phyloP scores from a whole-genome alignment of 371 early-diverging fungal species.

The Chytridium lagenaria region DNA sequence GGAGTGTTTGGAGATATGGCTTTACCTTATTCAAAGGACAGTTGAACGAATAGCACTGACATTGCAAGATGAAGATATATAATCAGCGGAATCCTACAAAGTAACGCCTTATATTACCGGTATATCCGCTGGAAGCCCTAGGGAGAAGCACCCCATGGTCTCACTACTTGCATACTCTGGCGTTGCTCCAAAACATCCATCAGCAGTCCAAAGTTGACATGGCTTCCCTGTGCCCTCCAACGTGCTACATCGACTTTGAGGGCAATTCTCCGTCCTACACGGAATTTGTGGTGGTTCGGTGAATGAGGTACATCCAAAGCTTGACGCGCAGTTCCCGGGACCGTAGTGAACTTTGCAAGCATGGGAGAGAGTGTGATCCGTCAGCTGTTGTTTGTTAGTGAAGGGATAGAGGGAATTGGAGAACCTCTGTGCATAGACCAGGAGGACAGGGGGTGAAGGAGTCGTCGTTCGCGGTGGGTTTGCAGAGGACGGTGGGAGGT shows the following conservation, averaged over 20 bases:
- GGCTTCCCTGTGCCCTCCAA: too few relatives aligned
- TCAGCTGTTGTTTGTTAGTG: too few relatives aligned
- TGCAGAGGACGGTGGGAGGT: neutral
- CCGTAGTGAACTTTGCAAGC: neutral
- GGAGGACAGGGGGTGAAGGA: slow-evolving; percentile 3
- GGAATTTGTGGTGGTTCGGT: neutral
- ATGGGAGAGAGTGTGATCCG: neutral
- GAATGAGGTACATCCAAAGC: neutral
- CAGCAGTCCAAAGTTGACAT: neutral
- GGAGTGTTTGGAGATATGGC: too few relatives aligned
- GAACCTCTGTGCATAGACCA: neutral
- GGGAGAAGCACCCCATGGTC: slow-evolving; percentile 2
- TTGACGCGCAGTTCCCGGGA: neutral
- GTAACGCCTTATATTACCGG: too few relatives aligned
- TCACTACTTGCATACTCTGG: neutral
- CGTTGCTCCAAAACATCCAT: neutral
- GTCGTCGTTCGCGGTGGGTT: neutral
- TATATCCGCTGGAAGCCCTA: neutral
- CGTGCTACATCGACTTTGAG: neutral
- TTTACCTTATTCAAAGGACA: neutral
- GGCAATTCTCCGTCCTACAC: neutral
- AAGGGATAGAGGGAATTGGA: too few relatives aligned
- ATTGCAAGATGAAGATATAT: too few relatives aligned
- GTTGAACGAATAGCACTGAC: slow-evolving; percentile 5
- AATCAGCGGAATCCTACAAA: too few relatives aligned